Percentiles rank a stretch among this genome's conserved stretches.
Evolutionary conservation across 2,329 filamentous ascomycete genomes (phyloP).

Genomic region (Madurella mycetomatis): DNA sequence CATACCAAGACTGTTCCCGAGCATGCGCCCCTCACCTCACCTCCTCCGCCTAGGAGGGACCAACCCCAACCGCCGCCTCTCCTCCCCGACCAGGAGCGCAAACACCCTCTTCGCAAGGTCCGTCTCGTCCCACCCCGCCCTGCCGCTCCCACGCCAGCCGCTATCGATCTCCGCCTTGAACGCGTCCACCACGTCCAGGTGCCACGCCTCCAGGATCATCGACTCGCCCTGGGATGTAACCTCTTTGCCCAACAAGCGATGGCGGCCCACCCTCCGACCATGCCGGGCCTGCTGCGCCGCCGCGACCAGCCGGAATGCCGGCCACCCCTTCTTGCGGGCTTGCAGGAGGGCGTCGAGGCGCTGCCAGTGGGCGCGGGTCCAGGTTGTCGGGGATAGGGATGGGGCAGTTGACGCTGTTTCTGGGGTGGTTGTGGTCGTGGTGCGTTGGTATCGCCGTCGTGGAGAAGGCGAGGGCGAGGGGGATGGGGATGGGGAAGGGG

Average conservation of each 20-base stretch:
- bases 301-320: constrained; percentile 32
- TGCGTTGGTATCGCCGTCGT: not conserved
- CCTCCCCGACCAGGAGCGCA: constrained; percentile 48
- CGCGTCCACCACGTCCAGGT: constrained; percentile 54
- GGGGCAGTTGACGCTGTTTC: not conserved
- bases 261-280: not conserved
- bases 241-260: constrained; percentile 42
- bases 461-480: not conserved
- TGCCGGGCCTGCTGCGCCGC: not conserved
- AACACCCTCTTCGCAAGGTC: constrained; percentile 51
- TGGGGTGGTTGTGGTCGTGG: constrained; percentile 1
- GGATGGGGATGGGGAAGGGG: not conserved
- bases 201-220: constrained; percentile 51
- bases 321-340: constrained; percentile 43
- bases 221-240: constrained; percentile 44
- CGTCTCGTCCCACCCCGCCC: constrained; percentile 44
- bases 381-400: constrained; percentile 27
- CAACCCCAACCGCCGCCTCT: constrained; percentile 32
- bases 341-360: constrained; percentile 49
- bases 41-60: constrained; percentile 18
- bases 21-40: constrained; percentile 28
- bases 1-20: not conserved
- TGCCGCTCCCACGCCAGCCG: constrained; percentile 41
- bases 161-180: constrained; percentile 44
- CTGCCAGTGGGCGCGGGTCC: constrained; percentile 52